Percentiles rank a stretch among this genome's conserved stretches.
These are phyloP conservation scores for Macaranga tanarius DNA, from an alignment of 441 rosid genomes.

Conservation along the genomic window DNA sequence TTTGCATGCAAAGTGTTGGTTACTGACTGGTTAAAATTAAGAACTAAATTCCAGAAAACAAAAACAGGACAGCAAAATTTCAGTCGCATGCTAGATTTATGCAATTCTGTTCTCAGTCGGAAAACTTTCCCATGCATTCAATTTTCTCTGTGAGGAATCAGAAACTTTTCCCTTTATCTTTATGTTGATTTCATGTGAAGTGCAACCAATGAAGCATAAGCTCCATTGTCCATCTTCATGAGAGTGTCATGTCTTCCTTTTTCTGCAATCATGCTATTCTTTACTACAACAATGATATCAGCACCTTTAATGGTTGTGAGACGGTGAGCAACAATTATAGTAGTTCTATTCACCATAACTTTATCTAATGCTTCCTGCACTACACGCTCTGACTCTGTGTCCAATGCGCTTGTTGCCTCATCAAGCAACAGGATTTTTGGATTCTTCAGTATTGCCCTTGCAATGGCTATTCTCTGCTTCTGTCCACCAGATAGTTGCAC, in stretches of 20 bases:
- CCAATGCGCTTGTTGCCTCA: constrained; percentile 70
- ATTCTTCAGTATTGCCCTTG: constrained; percentile 65
- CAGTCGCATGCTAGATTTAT: neutral
- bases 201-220: constrained; percentile 61
- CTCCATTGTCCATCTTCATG: constrained; percentile 52
- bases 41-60: too few species aligned
- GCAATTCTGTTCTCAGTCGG: neutral
- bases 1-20: too few species aligned
- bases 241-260: constrained; percentile 54
- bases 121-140: neutral
- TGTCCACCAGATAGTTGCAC: constrained; percentile 69
- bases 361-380: constrained; percentile 70
- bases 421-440: constrained; percentile 63
- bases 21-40: too few species aligned
- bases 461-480: constrained; percentile 63
- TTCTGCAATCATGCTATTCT: constrained; percentile 62
- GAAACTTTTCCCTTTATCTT: too few species aligned
- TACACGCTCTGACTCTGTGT: constrained; percentile 62
- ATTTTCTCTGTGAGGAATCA: neutral
- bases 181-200: constrained; percentile 42
- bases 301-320: constrained; percentile 58
- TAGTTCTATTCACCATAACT: constrained; percentile 63
- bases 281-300: constrained; percentile 63
- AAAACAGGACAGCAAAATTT: too few species aligned
- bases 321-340: constrained; percentile 67